Evolutionary conservation across 2,329 filamentous ascomycete species (phyloP).

Genomic region (Lachnellula cervina): DNA sequence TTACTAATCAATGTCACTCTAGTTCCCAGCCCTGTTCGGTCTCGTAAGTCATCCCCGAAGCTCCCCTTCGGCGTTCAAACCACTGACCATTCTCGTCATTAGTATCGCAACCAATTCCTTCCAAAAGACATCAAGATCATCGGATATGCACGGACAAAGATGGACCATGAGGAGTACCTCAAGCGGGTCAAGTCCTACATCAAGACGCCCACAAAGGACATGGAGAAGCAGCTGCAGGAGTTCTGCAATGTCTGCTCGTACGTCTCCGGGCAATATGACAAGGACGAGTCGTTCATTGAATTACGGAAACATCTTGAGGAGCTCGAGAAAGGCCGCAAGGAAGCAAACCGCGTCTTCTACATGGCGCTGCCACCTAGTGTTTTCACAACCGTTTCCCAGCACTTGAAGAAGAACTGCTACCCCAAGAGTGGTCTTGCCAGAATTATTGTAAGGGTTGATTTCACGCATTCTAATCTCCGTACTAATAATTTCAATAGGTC

Average conservation of each 20-base stretch:
- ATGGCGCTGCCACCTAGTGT: constrained; percentile 98
- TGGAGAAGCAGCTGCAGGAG: constrained; percentile 89
- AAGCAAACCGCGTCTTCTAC: constrained; percentile 94
- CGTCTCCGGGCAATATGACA: constrained; percentile 94
- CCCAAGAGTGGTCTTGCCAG: constrained; percentile 84
- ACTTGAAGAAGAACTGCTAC: constrained; percentile 96
- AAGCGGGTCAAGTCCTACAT: constrained; percentile 95
- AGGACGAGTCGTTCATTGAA: constrained; percentile 86
- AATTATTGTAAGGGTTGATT: constrained; percentile 68
- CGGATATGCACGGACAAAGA: constrained; percentile 98
- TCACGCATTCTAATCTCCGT: background rate
- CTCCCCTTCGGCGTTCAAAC: background rate
- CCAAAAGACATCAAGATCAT: constrained; percentile 95
- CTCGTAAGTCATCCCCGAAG: constrained; percentile 62
- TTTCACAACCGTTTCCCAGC: constrained; percentile 95
- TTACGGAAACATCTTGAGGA: constrained; percentile 82
- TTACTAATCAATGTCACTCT: constrained; percentile 27
- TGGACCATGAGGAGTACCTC: constrained; percentile 95
- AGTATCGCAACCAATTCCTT: constrained; percentile 99
- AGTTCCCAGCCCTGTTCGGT: constrained; percentile 97
- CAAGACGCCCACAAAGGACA: constrained; percentile 96
- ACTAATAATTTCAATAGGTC: constrained; percentile 52
- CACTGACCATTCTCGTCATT: constrained; percentile 22
- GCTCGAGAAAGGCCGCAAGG: constrained; percentile 74
- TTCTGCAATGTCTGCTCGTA: constrained; percentile 89